These are phyloP conservation scores for Agapanthus africanus DNA, from an alignment of 106 monocot genomes.

Conservation along the genomic window DNA sequence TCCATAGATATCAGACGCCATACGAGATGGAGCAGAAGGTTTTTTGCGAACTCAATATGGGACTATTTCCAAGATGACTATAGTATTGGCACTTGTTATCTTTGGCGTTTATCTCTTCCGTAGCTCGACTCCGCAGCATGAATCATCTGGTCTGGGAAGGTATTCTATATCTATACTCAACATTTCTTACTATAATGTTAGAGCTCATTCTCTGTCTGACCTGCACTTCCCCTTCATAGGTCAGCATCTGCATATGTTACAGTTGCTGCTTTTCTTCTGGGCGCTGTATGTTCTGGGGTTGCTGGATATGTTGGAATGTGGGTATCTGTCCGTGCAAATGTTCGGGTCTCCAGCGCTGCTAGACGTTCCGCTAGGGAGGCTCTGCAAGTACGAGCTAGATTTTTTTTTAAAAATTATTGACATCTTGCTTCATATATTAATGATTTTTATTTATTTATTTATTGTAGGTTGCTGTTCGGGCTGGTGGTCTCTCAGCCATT, in stretches of 20 bases:
- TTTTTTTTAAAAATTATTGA: too few relatives aligned
- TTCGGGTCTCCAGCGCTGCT: slow-evolving; percentile 94
- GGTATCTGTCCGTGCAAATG: slow-evolving; percentile 99
- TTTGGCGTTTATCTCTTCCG: slow-evolving; percentile 88
- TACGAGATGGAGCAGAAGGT: slow-evolving; percentile 98
- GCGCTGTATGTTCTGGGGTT: slow-evolving; percentile 90
- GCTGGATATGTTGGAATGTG: slow-evolving; percentile 99
- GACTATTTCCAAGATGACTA: slow-evolving; percentile 95
- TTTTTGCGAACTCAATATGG: slow-evolving; percentile 97
- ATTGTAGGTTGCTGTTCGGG: slow-evolving; percentile 89
- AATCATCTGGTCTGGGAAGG: slow-evolving; percentile 90
- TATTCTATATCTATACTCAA: slow-evolving; percentile 10
- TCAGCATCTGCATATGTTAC: slow-evolving; percentile 77
- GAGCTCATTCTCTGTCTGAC: slow-evolving; percentile 7
- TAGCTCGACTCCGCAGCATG: slow-evolving; percentile 78
- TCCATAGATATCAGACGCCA: slow-evolving; percentile 92
- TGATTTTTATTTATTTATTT: slow-evolving; percentile 6
- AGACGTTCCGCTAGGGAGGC: slow-evolving; percentile 96
- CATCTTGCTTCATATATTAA: neutral
- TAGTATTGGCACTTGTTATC: slow-evolving; percentile 77
- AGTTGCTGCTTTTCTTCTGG: slow-evolving; percentile 88
- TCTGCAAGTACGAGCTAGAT: slow-evolving; percentile 51
- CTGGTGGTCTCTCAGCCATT: slow-evolving; percentile 99
- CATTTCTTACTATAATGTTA: neutral
- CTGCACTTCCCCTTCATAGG: slow-evolving; percentile 26